Evolutionary conservation across 2,329 filamentous ascomycete genomes (phyloP).

Genomic region (Exophiala sp.): DNA sequence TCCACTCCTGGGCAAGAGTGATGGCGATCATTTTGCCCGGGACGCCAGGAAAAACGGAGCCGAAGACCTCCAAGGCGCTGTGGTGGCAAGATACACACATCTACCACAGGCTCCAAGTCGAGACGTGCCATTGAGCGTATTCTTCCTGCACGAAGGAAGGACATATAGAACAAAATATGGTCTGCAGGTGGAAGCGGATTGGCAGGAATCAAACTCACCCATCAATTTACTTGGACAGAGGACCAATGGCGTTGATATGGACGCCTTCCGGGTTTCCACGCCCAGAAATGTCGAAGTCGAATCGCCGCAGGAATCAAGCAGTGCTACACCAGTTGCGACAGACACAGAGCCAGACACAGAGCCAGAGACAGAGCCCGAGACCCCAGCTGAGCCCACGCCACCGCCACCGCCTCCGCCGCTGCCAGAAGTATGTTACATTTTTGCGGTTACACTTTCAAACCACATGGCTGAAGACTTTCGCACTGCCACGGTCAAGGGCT

Average conservation of each 20-base stretch:
- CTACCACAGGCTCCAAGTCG: slow-evolving; percentile 23
- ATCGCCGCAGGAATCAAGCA: background rate
- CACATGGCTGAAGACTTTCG: slow-evolving; percentile 9
- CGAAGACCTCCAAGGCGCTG: slow-evolving; percentile 23
- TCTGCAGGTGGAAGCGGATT: slow-evolving; percentile 23
- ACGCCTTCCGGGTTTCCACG: slow-evolving; percentile 4
- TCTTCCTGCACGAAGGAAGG: slow-evolving; percentile 22
- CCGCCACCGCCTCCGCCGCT: no score
- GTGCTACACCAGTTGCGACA: background rate
- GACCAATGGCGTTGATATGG: slow-evolving; percentile 13
- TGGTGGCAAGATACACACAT: slow-evolving; percentile 26
- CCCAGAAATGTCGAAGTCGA: no score
- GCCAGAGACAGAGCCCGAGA: background rate
- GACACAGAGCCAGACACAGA: background rate
- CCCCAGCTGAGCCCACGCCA: no score
- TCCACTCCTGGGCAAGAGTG: slow-evolving; percentile 27
- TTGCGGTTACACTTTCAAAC: background rate
- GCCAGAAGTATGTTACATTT: slow-evolving; percentile 18
- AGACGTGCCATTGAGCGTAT: slow-evolving; percentile 25
- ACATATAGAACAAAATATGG: slow-evolving; percentile 29
- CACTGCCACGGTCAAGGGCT: slow-evolving; percentile 18
- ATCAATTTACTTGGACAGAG: background rate
- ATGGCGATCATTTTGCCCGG: slow-evolving; percentile 21
- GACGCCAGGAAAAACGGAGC: slow-evolving; percentile 18
- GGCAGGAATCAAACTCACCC: slow-evolving; percentile 12